Conservation (phyloP, 2,329 filamentous ascomycete genomes). For the Colletotrichum endophyticum region DNA sequence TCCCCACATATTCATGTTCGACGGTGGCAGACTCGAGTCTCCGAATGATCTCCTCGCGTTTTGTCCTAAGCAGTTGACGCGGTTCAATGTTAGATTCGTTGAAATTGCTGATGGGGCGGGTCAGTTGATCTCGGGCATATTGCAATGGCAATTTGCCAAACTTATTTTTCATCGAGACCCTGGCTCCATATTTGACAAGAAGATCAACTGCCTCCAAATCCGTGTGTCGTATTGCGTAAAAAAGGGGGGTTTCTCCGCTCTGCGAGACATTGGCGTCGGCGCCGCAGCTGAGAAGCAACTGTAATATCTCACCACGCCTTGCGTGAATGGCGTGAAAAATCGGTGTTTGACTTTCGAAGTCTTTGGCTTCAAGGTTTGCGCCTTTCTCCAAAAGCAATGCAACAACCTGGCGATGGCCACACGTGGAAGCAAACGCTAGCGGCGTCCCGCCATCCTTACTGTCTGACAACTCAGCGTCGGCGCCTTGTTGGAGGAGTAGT, state of each 20-base stretch:
- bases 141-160: neutral
- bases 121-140: neutral
- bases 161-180: neutral
- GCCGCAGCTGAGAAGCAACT: neutral
- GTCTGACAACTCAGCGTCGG: too few species aligned
- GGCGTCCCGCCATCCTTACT: neutral
- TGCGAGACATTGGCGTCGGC: neutral
- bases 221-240: neutral
- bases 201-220: neutral
- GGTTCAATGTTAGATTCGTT: too few species aligned
- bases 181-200: neutral
- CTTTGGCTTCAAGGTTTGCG: neutral
- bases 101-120: too few species aligned
- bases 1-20: too few species aligned
- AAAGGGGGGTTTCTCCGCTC: neutral
- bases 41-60: neutral
- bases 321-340: neutral
- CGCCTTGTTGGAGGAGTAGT: too few species aligned
- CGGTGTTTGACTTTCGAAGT: neutral
- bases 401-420: neutral
- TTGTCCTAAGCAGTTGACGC: neutral
- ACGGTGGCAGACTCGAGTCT: neutral
- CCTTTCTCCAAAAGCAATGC: neutral
- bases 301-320: fast-evolving
- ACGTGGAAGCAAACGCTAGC: neutral